Evolutionary conservation across 2,329 filamentous ascomycete species (phyloP), one percentile per base, ranked within the genome.

Genomic region (Cercospora sp.): DNA sequence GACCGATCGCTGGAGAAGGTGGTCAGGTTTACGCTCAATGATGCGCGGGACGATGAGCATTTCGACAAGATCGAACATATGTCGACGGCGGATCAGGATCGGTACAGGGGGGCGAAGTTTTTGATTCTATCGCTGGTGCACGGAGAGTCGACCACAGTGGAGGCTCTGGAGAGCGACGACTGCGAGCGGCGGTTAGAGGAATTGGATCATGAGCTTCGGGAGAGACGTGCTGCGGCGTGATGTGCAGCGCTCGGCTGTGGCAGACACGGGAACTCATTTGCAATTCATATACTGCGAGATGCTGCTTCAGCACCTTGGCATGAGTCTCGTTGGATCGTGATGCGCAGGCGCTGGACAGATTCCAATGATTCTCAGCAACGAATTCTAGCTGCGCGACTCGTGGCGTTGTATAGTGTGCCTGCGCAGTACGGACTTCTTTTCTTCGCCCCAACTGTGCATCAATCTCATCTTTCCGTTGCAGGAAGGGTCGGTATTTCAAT

Each of bases 11-110:
- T 67, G 28, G 67, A 69, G 60, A 63, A 49, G 13, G 61, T 69
- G 5, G 55, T 71, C 18, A 63, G 37, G 18, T 71, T 69, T 43
- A 67, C 66, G 32, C 49, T 71, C 32, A 71, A 71, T 55, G 67
- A 66, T 49, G 69, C 69, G 12, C 30, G 58, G 4, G 69, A 71
- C 43, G 32, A 61, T 7, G 69, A 69, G 49, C 57, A 24, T 13
- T 72, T 70, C 34, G 63, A 67, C n/a, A 69, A 63, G 13, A 69
- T 72, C 21, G 69, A 68, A 16, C 26, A 12, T 5, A 70, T 72
- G 70, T 65, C 66, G 24, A 21, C 40, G 34, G 60, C 21, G 7
- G 65, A 70, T 16, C 70, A 72, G 55, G 70, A 70, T 18, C 43
- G 65, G 16, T 70, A 55, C 62, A 60, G 65, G 18, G 67, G 68